Evolutionary conservation across 495 filamentous ascomycete genomes (phyloP).

Genomic region (Rhypophila decipiens): DNA sequence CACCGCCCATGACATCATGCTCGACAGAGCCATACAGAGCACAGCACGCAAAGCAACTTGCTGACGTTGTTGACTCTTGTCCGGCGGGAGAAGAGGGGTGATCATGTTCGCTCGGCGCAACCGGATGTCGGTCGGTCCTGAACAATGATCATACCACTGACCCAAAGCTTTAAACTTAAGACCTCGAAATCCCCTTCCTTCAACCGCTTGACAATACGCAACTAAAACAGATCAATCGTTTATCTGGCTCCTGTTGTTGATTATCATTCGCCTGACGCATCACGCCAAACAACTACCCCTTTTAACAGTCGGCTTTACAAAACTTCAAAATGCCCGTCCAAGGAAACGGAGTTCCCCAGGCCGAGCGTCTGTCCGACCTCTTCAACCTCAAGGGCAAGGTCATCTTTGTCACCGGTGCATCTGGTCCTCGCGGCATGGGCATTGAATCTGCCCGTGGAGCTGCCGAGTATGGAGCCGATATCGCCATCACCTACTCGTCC

Average conservation of each 20-base stretch:
- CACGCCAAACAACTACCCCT: background rate
- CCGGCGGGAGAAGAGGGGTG: background rate
- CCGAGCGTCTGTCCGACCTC: constrained; percentile 30
- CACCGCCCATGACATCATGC: background rate
- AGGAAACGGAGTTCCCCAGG: constrained; percentile 21
- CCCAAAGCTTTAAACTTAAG: background rate
- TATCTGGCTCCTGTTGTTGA: too few relatives aligned
- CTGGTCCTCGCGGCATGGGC: constrained; percentile 47
- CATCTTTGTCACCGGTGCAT: constrained; percentile 46
- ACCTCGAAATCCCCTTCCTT: too few relatives aligned
- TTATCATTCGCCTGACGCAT: background rate
- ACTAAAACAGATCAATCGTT: background rate
- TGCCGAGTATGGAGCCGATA: constrained; percentile 44
- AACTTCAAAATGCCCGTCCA: constrained; percentile 7
- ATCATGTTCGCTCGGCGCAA: background rate
- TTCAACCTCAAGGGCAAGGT: constrained; percentile 51
- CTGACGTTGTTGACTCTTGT: too few relatives aligned
- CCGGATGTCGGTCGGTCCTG: background rate
- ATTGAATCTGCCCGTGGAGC: constrained; percentile 40
- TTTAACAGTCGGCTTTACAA: background rate
- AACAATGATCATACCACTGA: background rate
- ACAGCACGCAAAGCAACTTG: too few relatives aligned
- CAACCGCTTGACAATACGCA: too few relatives aligned
- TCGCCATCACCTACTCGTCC: constrained; percentile 43
- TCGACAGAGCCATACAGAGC: too few relatives aligned